Evolutionary conservation across 148 eudicot species (phyloP), one percentile per base, ranked within the genome.

Genomic region (Vaccinium myrtillus): DNA sequence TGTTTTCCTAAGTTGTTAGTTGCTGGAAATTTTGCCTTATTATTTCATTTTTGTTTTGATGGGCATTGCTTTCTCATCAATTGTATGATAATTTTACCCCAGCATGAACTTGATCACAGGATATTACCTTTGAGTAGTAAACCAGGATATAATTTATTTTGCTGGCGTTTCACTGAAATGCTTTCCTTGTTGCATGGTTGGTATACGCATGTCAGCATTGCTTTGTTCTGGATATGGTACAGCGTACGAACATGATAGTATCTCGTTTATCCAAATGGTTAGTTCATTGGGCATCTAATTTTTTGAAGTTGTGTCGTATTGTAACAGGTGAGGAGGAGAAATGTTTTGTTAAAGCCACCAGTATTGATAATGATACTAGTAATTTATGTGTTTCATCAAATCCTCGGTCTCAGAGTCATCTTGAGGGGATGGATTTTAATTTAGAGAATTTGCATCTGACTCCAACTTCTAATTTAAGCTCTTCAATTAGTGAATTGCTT

Each of bases 321-420:
- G 75, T 82, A 74, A 85, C 91, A 97, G 98, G 96, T 84, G 32
- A 86, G 79, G 94, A 89, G 84, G 98, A 93, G 50, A 94, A 91
- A 84, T 55, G 90, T 51, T 89, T 79, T 79, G 71, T 70, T 80
- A 90, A 86, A 88, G 74, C 79, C 27, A 81, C 83, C 43, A 89
- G 81, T 82, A 48, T 86, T 65, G 91, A 89, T 58, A 85, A 81
- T 77, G 94, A 90, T 84, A 78, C 87, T 81, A 87, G 81, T 90
- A 91, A 90, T 83, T 71, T 88, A 63, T 82, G 90, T 83, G 85
- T 81, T 70, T 92, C 94, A 25, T 87, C 94, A 25, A 50, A 83
- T 82, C 87, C 88, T 50, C 78, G 48, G 71, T 86, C 90, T 87
- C 88, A 88, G 78, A 86, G 78, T 83, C 88, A 85, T 23, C 83